phyloP scores from a whole-genome alignment of 768 basidiomycete genomes.

The Cystofilobasidium ferigula region DNA sequence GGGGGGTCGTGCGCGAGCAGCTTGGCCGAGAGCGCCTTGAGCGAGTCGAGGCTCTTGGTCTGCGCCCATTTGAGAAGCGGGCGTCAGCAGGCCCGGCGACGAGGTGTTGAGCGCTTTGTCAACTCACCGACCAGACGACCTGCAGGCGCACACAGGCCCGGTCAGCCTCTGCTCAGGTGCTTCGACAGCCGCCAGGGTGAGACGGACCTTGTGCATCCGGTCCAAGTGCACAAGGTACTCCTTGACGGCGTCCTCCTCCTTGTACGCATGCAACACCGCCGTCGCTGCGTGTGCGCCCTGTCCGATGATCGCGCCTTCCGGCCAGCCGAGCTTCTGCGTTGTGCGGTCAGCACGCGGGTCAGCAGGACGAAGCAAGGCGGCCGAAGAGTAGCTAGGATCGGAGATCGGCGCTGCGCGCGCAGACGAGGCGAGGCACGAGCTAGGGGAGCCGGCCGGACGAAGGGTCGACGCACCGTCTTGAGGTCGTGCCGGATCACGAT shows the following conservation, averaged over 20 bases:
- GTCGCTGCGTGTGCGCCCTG: constrained; percentile 38
- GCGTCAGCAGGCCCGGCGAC: neutral
- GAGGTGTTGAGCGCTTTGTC: neutral
- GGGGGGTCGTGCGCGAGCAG: constrained; percentile 28
- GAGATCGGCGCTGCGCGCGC: too few relatives aligned
- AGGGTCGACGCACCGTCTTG: constrained; percentile 27
- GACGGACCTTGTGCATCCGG: constrained; percentile 34
- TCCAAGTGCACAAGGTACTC: constrained; percentile 33
- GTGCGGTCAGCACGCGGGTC: neutral
- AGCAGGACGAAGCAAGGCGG: neutral
- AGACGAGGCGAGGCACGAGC: too few relatives aligned
- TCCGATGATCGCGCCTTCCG: constrained; percentile 37
- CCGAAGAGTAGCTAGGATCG: neutral
- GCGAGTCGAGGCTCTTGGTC: constrained; percentile 11
- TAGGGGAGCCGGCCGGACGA: too few relatives aligned
- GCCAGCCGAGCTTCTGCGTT: constrained; percentile 32
- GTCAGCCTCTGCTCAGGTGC: too few relatives aligned
- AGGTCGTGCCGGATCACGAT: constrained; percentile 35
- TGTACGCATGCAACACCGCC: constrained; percentile 33
- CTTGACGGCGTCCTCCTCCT: constrained; percentile 32
- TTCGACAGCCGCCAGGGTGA: too few relatives aligned
- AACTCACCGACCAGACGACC: constrained; percentile 14
- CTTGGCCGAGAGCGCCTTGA: constrained; percentile 24
- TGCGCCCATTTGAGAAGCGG: neutral
- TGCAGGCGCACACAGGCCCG: too few relatives aligned